phyloP scores from a whole-genome alignment of 2,329 filamentous ascomycete genomes.

The Penicillium sp. region DNA sequence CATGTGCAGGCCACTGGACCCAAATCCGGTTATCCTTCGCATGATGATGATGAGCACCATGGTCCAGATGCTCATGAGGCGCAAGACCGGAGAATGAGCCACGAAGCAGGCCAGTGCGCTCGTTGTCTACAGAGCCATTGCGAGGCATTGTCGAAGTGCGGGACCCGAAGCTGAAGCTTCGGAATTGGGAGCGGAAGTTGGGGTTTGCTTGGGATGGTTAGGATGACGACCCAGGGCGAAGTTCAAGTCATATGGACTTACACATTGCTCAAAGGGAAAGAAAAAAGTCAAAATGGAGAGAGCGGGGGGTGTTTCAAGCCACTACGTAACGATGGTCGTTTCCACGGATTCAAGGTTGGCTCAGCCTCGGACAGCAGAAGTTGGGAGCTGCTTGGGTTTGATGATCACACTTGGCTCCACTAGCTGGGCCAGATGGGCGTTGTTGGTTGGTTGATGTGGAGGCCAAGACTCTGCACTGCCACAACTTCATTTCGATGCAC shows the following conservation, averaged over 20 bases:
- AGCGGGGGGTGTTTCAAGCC: constrained; percentile 16
- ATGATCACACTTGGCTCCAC: constrained; percentile 4
- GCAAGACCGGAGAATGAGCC: constrained; percentile 21
- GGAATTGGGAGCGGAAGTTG: constrained; percentile 31
- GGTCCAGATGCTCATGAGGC: constrained; percentile 15
- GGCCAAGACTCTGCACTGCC: constrained; percentile 17
- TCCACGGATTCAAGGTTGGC: constrained; percentile 3
- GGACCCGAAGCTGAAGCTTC: constrained; percentile 32
- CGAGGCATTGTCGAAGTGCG: constrained; percentile 30
- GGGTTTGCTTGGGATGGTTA: constrained; percentile 22
- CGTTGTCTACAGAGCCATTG: constrained; percentile 35
- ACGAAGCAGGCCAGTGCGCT: constrained; percentile 37
- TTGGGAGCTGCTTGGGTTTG: not conserved
- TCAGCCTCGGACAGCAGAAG: constrained; percentile 4
- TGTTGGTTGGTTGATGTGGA: not conserved
- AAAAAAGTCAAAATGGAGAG: constrained; percentile 7
- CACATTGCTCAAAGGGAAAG: not conserved
- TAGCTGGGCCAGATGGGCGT: not conserved
- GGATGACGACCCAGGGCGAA: not conserved
- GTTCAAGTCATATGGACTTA: not conserved
- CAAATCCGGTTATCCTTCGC: constrained; percentile 40
- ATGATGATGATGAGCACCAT: constrained; percentile 26
- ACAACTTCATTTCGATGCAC: constrained; percentile 6
- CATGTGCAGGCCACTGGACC: constrained; percentile 42
- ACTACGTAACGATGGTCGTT: constrained; percentile 8